Base-by-base conservation (phyloP, 345 rosid species). In the Salix arbutifolia region DNA sequence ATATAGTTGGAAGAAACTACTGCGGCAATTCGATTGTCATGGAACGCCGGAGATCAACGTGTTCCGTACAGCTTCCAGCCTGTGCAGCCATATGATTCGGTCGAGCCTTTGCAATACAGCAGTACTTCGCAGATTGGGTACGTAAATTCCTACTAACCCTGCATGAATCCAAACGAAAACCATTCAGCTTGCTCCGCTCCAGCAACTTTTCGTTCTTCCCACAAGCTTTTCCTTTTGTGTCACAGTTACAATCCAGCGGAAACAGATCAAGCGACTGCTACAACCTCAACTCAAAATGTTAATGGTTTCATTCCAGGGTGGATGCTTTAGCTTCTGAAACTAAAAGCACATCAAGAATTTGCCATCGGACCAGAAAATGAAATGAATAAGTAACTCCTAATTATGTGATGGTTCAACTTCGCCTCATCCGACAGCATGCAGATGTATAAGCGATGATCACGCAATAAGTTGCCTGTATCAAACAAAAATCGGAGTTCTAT, bases 231-330 rank as follows among this genome's bases (percentile, higher is more conserved):
- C 18, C 3, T 60, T 58, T 38, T 12, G 48, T 23, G 19, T 31
- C 76, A 25, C 79, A 85, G 83, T 50, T 67, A 61, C 78, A 61
- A 35, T 67, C 38, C 71, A 8, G 65, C 8, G 58, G 74, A 60
- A 60, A 13, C 84, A 50, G 71, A 83, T 48, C 61, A 26, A 72
- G 74, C 40, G 53, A 71, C 66, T 10, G 44, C 60, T 14, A 65
- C 77, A 64, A 50, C 67, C 37, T 72, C 84, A 23, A 28, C 73
- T 8, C 74, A 83, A 71, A 78, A 80, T 70, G 77, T 69, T 11
- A 67, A 52, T 56, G 77, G 79, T 18, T 70, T 76, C 73, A 71
- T 76, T n/a, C 84, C 83, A 2, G 82, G 77, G 11, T 85, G 86
- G 86, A 80, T 85, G 88, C 76, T 65, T 53, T 83, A 79, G 71